Conservation (phyloP, 306 rosid genomes). For the Cyamopsis tetragonoloba region DNA sequence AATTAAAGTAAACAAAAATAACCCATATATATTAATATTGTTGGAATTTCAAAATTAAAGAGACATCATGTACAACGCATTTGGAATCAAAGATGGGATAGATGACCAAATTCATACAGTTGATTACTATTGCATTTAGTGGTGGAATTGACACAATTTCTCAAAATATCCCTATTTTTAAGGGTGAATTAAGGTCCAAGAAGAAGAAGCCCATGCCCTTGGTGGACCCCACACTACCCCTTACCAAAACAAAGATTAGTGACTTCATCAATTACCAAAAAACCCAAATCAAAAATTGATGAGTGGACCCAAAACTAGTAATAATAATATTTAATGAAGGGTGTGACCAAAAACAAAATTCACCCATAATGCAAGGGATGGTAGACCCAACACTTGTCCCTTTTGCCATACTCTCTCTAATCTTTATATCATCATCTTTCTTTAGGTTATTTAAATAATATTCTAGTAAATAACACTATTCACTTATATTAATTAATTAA, state of each 20-base stretch:
- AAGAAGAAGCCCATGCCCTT: conserved; percentile 33
- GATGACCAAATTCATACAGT: conserved; percentile 20
- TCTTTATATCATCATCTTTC: conserved; percentile 23
- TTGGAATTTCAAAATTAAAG: neutral
- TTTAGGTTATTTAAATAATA: conserved; percentile 14
- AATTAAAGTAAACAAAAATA: no score
- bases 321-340: neutral
- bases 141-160: conserved; percentile 21
- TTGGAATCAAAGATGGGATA: conserved; percentile 23
- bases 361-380: conserved; percentile 37
- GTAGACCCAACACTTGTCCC: conserved; percentile 25
- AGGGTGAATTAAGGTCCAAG: conserved; percentile 33
- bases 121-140: conserved; percentile 34
- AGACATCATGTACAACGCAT: conserved; percentile 17
- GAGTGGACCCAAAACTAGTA: conserved; percentile 30
- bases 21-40: no score
- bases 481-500: no score
- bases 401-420: conserved; percentile 6
- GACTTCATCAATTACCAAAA: conserved; percentile 28
- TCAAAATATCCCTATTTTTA: conserved; percentile 31
- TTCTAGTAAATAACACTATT: neutral
- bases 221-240: conserved; percentile 22
- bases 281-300: conserved; percentile 19
- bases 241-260: conserved; percentile 36
- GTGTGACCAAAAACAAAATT: conserved; percentile 32